Evolutionary conservation across 1,284 basidiomycete species (phyloP), one percentile per base, ranked within the genome.

Genomic region (Sphaerobolus stellatus): DNA sequence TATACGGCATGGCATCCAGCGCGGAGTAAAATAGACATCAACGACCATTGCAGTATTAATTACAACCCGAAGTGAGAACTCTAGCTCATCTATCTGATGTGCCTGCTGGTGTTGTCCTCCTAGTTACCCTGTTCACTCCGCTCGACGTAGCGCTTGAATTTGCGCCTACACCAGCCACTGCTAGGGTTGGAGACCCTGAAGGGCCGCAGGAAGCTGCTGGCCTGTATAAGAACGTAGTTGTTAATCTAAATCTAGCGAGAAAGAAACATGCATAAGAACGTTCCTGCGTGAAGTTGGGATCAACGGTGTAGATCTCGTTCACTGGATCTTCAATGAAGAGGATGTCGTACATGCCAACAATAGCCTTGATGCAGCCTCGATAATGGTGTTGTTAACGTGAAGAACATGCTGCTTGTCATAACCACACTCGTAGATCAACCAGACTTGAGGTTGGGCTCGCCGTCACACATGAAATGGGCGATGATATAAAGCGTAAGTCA

Each of bases 151-250:
- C 92, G 89, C 78, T 88, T 93, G 88, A 98, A 96, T 81, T 99
- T 99, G 72, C 94, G 84, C 69, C 83, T 85, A 76, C 92, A 88
- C 94, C 94, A 99, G 67, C 97, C 97, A 65, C 97, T 96, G 67
- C 84, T 98, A 57, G 97, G 95, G 87, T 98, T 98, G 64, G 94
- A 97, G 60, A 99, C 90, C 77, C 99, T 98, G 87, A 99, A 98
- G 28, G 97, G 94, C 94, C 96, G 98, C 56, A 99, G 86, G 85
- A 95, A 94, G 80, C 93, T 93, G 65, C 90, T 86, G 57, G 88
- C 92, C 85, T 89, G 58, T n/a, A 54, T n/a, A 43, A 34, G 31
- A 33, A 11, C 9, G 30, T 27, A 13, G n/a, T 54, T 5, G 28
- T 46, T 45, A 54, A 9, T 44, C 29, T 31, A 41, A 13, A 34